Base-by-base conservation (phyloP, 495 filamentous ascomycete species). In the Trichodelitschia bisporula region DNA sequence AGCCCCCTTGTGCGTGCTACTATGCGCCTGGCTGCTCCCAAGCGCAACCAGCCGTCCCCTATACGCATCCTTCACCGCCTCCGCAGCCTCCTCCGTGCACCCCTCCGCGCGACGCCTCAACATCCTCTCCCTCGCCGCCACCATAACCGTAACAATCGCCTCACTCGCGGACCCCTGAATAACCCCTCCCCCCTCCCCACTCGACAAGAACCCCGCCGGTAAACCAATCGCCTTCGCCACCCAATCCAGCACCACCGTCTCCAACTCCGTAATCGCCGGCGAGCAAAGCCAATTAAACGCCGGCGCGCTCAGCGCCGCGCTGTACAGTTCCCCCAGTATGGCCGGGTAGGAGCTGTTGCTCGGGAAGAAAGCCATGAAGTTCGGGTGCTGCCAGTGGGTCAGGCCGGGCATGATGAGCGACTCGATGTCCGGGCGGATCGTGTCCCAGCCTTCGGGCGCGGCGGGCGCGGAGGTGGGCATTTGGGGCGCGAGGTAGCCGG, bases 211-310 rank as follows among this genome's bases (percentile, higher is more conserved):
- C 43, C 69, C 76, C 6, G 58, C 48, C 0, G 84, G 82, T 10
- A 95, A 57, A 10, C 49, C 62, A 20, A 93, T 49, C 9, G 77
- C 54, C 38, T 72, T 63, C 15, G 72, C 77, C 12, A 95, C 51
- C 84, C 84, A 95, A 51, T 93, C 86, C 37, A 95, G 62, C 19
- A 91, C 74, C 27, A 90, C 67, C 0, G 86, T 93, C 55, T 97
- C 86, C 26, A 97, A 61, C 46, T 97, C 86, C 3, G 86, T 97
- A n/a, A 86, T 71, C 13, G 76, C 86, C 1, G 86, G 86, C 2
- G 72, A 80, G 49, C 84, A 93, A 29, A 93, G 65, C 86, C 86
- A 97, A 51, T 93, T 93, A 61, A 97, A 97, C 5, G 77, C 77
- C 8, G 86, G 79, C 2, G 76, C 77, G 4, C 67, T 83, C 46